A percentile compares a stretch with the other conserved stretches of the same genome.
phyloP scores from a whole-genome alignment of 2,329 filamentous ascomycete genomes.

The Daldinia sp. region DNA sequence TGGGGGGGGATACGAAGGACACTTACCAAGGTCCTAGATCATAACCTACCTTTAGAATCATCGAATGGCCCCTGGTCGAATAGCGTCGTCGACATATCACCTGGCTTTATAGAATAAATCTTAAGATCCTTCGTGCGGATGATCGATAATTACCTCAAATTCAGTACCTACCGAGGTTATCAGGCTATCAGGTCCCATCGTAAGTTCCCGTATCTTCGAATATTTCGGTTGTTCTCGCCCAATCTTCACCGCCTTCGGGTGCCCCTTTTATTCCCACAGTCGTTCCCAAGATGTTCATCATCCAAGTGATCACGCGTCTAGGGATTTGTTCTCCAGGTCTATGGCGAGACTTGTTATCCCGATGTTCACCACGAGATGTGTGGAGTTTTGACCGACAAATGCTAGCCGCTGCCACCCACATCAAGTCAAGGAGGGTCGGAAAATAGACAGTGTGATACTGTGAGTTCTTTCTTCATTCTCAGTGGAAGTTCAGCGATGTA shows the following conservation, averaged over 20 bases:
- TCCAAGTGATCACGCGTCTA: background rate
- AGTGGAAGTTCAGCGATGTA: background rate
- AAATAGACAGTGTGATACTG: background rate
- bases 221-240: background rate
- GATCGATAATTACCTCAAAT: background rate
- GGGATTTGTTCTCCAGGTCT: background rate
- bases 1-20: no score
- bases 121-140: background rate
- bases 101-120: no score
- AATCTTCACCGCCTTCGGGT: background rate
- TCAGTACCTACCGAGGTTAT: background rate
- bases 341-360: background rate
- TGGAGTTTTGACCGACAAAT: no score
- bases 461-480: background rate
- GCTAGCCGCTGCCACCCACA: background rate
- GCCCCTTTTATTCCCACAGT: background rate
- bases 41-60: no score
- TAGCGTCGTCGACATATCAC: no score
- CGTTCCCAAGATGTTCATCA: background rate
- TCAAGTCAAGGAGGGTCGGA: background rate
- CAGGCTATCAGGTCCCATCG: background rate
- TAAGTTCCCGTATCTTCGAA: background rate
- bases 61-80: no score
- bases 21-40: no score
- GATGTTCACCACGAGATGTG: background rate